Percentiles rank a stretch among this genome's conserved stretches.
phyloP scores from a whole-genome alignment of 2,329 filamentous ascomycete genomes.

The Cordyceps cicadae region DNA sequence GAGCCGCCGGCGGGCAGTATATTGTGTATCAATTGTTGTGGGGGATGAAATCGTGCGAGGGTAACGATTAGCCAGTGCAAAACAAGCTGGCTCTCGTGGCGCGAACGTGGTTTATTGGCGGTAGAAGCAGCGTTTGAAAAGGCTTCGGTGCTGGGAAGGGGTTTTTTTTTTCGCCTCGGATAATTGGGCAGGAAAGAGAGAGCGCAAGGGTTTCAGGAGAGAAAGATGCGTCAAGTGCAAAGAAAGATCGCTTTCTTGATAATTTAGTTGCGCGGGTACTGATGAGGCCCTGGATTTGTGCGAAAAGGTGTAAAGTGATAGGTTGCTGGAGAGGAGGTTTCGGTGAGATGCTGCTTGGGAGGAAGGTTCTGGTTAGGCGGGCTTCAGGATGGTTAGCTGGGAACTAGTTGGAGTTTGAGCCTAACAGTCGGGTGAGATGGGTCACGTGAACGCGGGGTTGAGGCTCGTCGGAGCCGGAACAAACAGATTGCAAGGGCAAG shows the following conservation, averaged over 20 bases:
- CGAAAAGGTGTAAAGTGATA: neutral
- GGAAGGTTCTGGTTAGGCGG: constrained; percentile 10
- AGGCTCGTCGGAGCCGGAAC: neutral
- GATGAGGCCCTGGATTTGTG: constrained; percentile 5
- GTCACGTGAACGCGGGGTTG: constrained; percentile 30
- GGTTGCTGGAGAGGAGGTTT: neutral
- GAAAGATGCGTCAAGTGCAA: neutral
- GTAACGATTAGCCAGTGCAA: constrained; percentile 14
- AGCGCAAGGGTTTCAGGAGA: neutral
- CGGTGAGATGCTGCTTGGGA: constrained; percentile 7
- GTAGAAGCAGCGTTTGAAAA: neutral
- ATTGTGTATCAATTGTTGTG: constrained; percentile 8
- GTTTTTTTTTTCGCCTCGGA: constrained; percentile 10
- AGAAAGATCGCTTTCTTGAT: neutral
- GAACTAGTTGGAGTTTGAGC: constrained; percentile 1
- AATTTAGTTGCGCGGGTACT: neutral
- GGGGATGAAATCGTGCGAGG: constrained; percentile 10
- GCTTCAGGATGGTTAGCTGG: neutral
- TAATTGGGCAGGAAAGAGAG: neutral
- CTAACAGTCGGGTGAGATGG: neutral
- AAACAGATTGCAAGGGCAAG: neutral
- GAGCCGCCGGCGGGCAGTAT: constrained; percentile 21
- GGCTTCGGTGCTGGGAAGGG: neutral
- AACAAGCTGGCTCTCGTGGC: constrained; percentile 1
- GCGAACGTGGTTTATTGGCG: constrained; percentile 13